Conservation (phyloP, 1,284 basidiomycete genomes). For the Schizophyllum amplum region DNA sequence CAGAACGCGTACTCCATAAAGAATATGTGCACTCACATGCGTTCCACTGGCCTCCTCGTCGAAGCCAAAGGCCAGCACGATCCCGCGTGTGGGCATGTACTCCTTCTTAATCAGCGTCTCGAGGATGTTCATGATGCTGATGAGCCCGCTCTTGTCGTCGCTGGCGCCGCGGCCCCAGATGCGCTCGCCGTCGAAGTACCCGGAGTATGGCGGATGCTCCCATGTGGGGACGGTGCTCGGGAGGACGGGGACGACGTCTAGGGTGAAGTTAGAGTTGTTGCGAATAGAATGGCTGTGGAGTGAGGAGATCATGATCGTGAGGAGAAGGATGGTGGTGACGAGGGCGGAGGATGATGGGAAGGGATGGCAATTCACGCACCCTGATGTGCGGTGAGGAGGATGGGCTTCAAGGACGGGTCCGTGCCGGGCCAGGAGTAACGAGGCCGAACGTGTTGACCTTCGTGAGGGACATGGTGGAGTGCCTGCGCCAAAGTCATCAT, state of each 20-base stretch:
- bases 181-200: constrained; percentile 4
- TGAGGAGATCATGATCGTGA: constrained; percentile 5
- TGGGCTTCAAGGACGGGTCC: constrained; percentile 3
- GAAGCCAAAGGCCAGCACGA: constrained; percentile 9
- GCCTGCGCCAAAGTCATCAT: constrained; percentile 1
- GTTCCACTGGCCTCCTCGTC: constrained; percentile 11
- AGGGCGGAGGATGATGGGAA: not conserved
- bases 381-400: constrained; percentile 2
- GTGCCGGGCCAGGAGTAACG: constrained; percentile 8
- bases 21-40: not conserved
- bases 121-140: constrained; percentile 4
- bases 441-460: constrained; percentile 8
- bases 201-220: constrained; percentile 10
- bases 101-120: constrained; percentile 6
- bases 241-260: constrained; percentile 11
- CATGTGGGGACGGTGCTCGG: constrained; percentile 4
- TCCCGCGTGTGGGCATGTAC: constrained; percentile 6
- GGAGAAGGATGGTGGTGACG: not conserved
- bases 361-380: not conserved
- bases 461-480: constrained; percentile 3
- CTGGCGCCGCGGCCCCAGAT: constrained; percentile 10
- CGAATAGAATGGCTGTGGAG: constrained; percentile 10
- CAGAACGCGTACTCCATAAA: too few species aligned
- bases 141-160: constrained; percentile 9
- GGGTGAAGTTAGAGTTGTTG: not conserved